Conservation (phyloP, 1,284 basidiomycete genomes). For the Mycena citricolor region DNA sequence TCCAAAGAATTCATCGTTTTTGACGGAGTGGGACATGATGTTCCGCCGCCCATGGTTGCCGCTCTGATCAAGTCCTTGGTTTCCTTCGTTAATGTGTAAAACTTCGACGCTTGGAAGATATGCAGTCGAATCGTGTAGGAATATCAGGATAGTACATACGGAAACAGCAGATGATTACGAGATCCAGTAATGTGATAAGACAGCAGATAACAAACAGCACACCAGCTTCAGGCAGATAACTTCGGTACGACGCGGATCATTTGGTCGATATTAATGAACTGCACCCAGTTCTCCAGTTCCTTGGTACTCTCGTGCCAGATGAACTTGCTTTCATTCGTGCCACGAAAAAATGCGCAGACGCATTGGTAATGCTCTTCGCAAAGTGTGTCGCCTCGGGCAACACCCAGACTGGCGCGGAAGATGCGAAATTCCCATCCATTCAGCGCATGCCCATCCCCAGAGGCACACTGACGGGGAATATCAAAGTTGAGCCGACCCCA, state of each 20-base stretch:
- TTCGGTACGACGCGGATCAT: constrained; percentile 75
- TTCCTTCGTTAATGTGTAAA: constrained; percentile 21
- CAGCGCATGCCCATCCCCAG: constrained; percentile 64
- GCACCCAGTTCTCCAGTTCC: constrained; percentile 72
- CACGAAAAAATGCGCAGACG: constrained; percentile 71
- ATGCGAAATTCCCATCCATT: constrained; percentile 82
- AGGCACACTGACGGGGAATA: constrained; percentile 57
- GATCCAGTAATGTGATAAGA: no score
- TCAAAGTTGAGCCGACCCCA: constrained; percentile 78
- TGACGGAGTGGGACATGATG: constrained; percentile 52
- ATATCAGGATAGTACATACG: no score
- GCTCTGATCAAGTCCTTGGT: constrained; percentile 48
- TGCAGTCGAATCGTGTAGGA: no score
- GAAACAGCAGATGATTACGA: no score
- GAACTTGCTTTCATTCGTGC: constrained; percentile 60
- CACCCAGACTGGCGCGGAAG: constrained; percentile 69
- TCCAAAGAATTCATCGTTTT: constrained; percentile 48
- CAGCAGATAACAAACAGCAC: no score
- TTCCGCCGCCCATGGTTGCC: constrained; percentile 50
- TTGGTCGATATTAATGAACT: constrained; percentile 79
- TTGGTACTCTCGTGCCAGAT: constrained; percentile 68
- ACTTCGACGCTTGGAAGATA: no score
- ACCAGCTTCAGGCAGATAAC: constrained; percentile 64
- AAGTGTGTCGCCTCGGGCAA: constrained; percentile 51
- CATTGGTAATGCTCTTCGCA: constrained; percentile 72